A percentile compares a stretch with the other conserved stretches of the same genome.
These are phyloP conservation scores for Vaccinium vitisidaea DNA, from an alignment of 148 eudicot species.

Conservation along the genomic window DNA sequence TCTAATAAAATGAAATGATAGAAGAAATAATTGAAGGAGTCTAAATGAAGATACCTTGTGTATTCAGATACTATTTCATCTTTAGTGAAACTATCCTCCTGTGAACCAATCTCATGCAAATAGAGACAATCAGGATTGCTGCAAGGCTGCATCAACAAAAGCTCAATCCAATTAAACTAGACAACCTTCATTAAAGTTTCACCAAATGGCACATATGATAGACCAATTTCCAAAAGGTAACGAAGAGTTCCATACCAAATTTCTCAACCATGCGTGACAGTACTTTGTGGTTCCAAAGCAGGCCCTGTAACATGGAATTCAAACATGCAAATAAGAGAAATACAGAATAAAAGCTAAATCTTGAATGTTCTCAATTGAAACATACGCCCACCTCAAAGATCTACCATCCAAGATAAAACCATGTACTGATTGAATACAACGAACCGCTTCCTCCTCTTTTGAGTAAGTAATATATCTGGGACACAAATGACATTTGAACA, in stretches of 20 bases:
- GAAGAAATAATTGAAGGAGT: not conserved
- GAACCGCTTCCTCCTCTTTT: slow-evolving; percentile 93
- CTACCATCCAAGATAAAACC: slow-evolving; percentile 80
- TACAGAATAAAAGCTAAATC: not conserved
- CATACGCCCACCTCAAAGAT: slow-evolving; percentile 57
- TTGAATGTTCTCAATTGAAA: slow-evolving; percentile 8
- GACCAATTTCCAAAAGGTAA: slow-evolving; percentile 9
- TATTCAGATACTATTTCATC: slow-evolving; percentile 85
- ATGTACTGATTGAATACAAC: slow-evolving; percentile 95
- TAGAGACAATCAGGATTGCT: slow-evolving; percentile 90
- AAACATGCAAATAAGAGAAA: slow-evolving; percentile 16
- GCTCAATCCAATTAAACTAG: not conserved
- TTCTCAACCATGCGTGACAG: slow-evolving; percentile 97
- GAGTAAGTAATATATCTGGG: slow-evolving; percentile 90
- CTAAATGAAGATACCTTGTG: slow-evolving; percentile 56
- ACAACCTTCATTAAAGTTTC: not conserved
- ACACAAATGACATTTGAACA: not conserved
- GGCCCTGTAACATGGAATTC: slow-evolving; percentile 55
- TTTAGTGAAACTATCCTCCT: slow-evolving; percentile 89
- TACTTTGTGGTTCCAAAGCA: slow-evolving; percentile 99
- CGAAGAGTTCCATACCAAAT: slow-evolving; percentile 56
- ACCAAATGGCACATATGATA: not conserved
- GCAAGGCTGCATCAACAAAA: slow-evolving; percentile 68
- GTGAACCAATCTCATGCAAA: slow-evolving; percentile 93
- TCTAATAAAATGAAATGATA: not conserved